These are phyloP conservation scores for Salix brachista DNA, from an alignment of 345 rosid genomes.

Conservation along the genomic window DNA sequence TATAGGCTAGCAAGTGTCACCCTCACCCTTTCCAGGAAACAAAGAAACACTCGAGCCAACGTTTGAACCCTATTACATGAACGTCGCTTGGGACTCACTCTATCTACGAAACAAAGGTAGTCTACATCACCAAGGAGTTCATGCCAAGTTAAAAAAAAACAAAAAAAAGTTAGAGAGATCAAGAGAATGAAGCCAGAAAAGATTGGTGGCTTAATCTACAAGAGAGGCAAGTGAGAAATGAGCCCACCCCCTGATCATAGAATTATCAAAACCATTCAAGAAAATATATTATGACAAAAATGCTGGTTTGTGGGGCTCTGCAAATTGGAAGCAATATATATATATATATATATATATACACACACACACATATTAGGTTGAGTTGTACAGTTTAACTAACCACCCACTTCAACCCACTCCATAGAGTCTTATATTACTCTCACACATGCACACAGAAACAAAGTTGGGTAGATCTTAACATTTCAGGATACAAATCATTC, in stretches of 20 bases:
- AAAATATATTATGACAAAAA: neutral
- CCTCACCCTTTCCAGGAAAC: neutral
- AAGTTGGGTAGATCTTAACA: conserved; percentile 8
- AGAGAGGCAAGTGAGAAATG: neutral
- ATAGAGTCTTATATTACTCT: neutral
- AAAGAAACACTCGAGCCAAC: neutral
- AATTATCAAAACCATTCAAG: neutral
- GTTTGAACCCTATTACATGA: neutral
- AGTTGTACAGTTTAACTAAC: conserved; percentile 7
- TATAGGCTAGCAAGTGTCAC: neutral
- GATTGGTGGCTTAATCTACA: neutral
- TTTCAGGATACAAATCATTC: neutral
- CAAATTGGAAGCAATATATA: neutral
- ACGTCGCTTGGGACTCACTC: neutral
- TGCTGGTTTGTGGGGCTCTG: neutral
- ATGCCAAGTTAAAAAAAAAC: neutral
- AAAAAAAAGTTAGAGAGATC: neutral
- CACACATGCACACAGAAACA: neutral
- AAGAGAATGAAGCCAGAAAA: neutral
- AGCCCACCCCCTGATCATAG: neutral
- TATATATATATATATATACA: neutral
- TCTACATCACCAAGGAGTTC: neutral
- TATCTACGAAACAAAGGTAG: neutral
- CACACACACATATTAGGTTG: neutral
- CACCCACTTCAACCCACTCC: neutral